Base-by-base conservation (phyloP, 1,284 basidiomycete species). In the Leccinum pseudoinsigne region DNA sequence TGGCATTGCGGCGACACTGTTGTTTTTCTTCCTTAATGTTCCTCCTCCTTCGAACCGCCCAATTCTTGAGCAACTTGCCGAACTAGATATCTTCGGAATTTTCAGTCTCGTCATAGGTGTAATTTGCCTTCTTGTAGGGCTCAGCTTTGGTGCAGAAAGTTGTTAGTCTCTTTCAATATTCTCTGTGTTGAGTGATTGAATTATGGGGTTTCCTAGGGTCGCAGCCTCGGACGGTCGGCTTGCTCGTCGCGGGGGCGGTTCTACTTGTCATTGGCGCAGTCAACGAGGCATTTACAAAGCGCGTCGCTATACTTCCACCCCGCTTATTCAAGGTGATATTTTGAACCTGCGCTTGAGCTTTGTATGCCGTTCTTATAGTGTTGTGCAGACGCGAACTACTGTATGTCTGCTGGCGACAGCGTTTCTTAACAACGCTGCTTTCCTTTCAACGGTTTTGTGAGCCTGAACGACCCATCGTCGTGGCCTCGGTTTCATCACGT, bases 21-120 rank as follows among this genome's bases (percentile, higher is more conserved):
- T 96, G 5, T 89, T 92, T 71, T 84, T 93, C 74, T 92, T 89
- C 78, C 84, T 97, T 53, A 90, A 94, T 69, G 80, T 97, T 58
- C 92, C 95, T 69, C 88, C 90, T 1, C 87, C 84, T 66, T 77
- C 84, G 53, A 82, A 84, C 12, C 81, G 83, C 65, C 78, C 86
- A 0, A 72, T 90, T 57, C 78, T 76, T 21, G 75, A 91, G 65
- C 88, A 92, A 68, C 71, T 84, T n/a, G 68, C 74, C 14, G 85
- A 90, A 59, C 92, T 95, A 67, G 93, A 95, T 75, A 93, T 93
- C 65, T 36, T 88, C 45, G 93, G 93, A 2, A 80, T 94, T 9
- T 65, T 82, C 21, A 78, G 94, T 47, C 81, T 97, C 59, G 85
- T 95, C 58, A 76, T 78, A 5, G 90, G 91, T 0, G 84, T 93